A percentile compares a stretch with the other conserved stretches of the same genome.
phyloP scores from a whole-genome alignment of 2,329 filamentous ascomycete genomes.

The Claviceps pazoutovae region DNA sequence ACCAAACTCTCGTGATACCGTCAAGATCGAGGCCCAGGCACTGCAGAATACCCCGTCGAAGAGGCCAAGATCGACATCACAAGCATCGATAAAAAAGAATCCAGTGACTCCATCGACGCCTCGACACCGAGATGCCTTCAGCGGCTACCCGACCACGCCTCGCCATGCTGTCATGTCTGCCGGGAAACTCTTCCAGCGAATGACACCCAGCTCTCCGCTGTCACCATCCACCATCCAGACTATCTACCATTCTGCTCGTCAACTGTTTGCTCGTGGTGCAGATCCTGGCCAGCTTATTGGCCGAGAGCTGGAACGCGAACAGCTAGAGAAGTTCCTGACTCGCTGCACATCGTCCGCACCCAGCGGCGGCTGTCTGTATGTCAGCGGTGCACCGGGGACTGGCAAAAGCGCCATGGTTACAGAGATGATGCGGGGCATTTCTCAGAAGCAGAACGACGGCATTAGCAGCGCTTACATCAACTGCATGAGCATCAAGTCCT shows the following conservation, averaged over 20 bases:
- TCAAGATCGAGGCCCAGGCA: slow-evolving; percentile 30
- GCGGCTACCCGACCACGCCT: slow-evolving; percentile 61
- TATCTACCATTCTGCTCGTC: slow-evolving; percentile 74
- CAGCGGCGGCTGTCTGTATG: slow-evolving; percentile 79
- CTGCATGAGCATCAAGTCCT: slow-evolving; percentile 90
- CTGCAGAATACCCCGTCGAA: slow-evolving; percentile 18
- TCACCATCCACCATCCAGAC: slow-evolving; percentile 58
- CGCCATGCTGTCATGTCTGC: slow-evolving; percentile 69
- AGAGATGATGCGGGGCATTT: slow-evolving; percentile 54
- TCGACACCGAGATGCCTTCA: slow-evolving; percentile 65
- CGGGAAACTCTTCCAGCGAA: slow-evolving; percentile 60
- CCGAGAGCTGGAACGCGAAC: slow-evolving; percentile 52
- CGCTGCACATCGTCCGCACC: slow-evolving; percentile 44
- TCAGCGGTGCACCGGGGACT: slow-evolving; percentile 89
- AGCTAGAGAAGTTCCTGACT: slow-evolving; percentile 56
- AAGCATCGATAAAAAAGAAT: slow-evolving; percentile 24
- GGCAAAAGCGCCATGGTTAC: slow-evolving; percentile 92
- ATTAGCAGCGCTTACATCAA: slow-evolving; percentile 74
- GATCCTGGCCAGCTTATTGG: slow-evolving; percentile 65
- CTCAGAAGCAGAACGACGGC: slow-evolving; percentile 24
- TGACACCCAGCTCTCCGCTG: slow-evolving; percentile 61
- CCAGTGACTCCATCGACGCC: slow-evolving; percentile 60
- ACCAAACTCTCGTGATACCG: slow-evolving; percentile 18
- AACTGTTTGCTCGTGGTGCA: slow-evolving; percentile 71
- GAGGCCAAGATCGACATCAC: slow-evolving; percentile 16